Evolutionary conservation across 169 alveolate species (phyloP).

Genomic region (Blepharisma undulans): DNA sequence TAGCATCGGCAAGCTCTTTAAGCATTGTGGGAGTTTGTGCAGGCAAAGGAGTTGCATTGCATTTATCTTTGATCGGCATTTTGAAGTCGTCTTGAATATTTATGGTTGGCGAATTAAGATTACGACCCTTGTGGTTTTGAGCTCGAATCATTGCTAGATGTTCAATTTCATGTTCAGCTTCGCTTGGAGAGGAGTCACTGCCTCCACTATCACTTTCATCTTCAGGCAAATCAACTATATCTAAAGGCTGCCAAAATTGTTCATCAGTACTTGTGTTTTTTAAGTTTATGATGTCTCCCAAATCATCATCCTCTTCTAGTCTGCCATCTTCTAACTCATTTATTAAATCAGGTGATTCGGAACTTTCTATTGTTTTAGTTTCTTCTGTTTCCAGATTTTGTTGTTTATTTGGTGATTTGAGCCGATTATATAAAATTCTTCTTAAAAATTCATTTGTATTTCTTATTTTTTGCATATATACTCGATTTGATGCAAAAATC

Average conservation of each 20-base stretch:
- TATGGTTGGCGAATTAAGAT: neutral
- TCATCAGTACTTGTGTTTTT: neutral
- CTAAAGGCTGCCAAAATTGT: neutral
- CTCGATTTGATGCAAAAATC: neutral
- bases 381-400: neutral
- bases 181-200: neutral
- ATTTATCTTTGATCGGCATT: neutral
- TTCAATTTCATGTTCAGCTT: neutral
- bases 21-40: neutral
- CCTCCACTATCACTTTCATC: conserved; percentile 13
- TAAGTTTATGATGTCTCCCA: neutral
- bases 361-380: neutral
- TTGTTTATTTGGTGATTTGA: neutral
- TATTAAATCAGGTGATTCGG: neutral
- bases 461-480: neutral
- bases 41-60: neutral
- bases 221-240: neutral
- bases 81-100: neutral
- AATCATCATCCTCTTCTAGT: neutral
- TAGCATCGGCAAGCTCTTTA: neutral
- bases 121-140: neutral
- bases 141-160: neutral
- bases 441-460: conserved; percentile 12
- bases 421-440: neutral
- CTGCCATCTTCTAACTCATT: neutral